phyloP scores from a whole-genome alignment of 2,329 filamentous ascomycete species.

The Stemphylium lycopersici region DNA sequence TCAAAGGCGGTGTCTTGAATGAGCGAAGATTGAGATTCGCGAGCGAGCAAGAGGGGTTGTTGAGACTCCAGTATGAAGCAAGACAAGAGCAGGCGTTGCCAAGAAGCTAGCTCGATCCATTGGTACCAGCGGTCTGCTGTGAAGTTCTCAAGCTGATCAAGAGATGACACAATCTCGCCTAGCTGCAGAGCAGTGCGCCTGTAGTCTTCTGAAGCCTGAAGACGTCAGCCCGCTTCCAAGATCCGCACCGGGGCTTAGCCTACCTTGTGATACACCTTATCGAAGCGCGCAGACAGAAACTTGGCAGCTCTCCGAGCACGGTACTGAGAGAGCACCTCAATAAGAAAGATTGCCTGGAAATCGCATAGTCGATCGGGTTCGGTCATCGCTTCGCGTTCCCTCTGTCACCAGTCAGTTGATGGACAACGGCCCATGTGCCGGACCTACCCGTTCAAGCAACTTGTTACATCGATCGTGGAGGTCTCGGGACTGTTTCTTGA shows the following conservation, averaged over 20 bases:
- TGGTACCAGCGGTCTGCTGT: slow-evolving; percentile 37
- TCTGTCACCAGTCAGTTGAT: slow-evolving; percentile 32
- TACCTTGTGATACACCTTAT: slow-evolving; percentile 46
- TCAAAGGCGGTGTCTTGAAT: slow-evolving; percentile 32
- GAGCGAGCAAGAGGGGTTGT: slow-evolving; percentile 42
- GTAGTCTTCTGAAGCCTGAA: slow-evolving; percentile 31
- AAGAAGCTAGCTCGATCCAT: slow-evolving; percentile 42
- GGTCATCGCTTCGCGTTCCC: slow-evolving; percentile 30
- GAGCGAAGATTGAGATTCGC: slow-evolving; percentile 24
- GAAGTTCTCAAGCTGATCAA: slow-evolving; percentile 26
- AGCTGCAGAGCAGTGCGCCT: slow-evolving; percentile 24
- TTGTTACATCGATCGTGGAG: slow-evolving; percentile 53
- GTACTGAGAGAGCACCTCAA: slow-evolving; percentile 52
- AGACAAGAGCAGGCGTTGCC: slow-evolving; percentile 48
- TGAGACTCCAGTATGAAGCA: slow-evolving; percentile 53
- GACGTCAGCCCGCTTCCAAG: slow-evolving; percentile 14
- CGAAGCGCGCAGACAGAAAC: slow-evolving; percentile 47
- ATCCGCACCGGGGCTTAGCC: background rate
- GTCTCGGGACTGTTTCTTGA: slow-evolving; percentile 45
- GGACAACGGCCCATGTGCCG: background rate
- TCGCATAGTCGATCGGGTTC: slow-evolving; percentile 47
- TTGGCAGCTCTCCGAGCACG: slow-evolving; percentile 48
- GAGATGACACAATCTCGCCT: slow-evolving; percentile 19
- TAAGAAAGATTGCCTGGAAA: slow-evolving; percentile 52
- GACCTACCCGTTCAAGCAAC: slow-evolving; percentile 45